These are phyloP conservation scores for Raphanus hybrid DNA, from an alignment of 441 rosid genomes.

Conservation along the genomic window DNA sequence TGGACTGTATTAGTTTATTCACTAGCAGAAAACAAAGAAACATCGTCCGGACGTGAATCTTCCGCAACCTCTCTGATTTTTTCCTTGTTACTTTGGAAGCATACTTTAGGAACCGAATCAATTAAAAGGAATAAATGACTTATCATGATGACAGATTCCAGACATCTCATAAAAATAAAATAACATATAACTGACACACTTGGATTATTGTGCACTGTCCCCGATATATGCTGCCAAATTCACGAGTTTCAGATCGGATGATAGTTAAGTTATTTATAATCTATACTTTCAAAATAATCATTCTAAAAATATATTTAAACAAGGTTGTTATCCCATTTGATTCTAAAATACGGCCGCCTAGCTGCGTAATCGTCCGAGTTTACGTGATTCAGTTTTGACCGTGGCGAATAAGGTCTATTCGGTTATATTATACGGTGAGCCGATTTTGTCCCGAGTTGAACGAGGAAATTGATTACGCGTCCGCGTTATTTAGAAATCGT, in stretches of 20 bases:
- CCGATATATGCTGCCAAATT: conserved; percentile 10
- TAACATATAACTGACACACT: conserved; percentile 6
- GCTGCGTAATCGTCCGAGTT: too few species aligned
- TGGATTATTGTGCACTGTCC: conserved; percentile 15
- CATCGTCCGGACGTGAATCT: conserved; percentile 22
- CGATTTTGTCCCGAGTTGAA: too few species aligned
- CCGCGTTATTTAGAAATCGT: too few species aligned
- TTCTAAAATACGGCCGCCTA: too few species aligned
- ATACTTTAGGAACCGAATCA: background rate
- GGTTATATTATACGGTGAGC: too few species aligned
- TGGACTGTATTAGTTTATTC: conserved; percentile 3
- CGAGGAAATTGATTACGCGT: too few species aligned
- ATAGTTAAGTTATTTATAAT: background rate
- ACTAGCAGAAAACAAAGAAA: conserved; percentile 1
- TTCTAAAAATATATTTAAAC: too few species aligned
- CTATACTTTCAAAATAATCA: too few species aligned
- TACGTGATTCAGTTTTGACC: too few species aligned
- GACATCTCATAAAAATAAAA: conserved; percentile 1
- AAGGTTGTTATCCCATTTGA: too few species aligned
- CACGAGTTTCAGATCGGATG: background rate
- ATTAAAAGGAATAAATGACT: background rate
- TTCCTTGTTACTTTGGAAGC: background rate
- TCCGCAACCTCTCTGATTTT: conserved; percentile 20
- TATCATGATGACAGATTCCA: conserved; percentile 21
- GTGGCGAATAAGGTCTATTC: too few species aligned